Evolutionary conservation across 208 protist genomes (phyloP).

Genomic region (Tetramitus jugosus): DNA sequence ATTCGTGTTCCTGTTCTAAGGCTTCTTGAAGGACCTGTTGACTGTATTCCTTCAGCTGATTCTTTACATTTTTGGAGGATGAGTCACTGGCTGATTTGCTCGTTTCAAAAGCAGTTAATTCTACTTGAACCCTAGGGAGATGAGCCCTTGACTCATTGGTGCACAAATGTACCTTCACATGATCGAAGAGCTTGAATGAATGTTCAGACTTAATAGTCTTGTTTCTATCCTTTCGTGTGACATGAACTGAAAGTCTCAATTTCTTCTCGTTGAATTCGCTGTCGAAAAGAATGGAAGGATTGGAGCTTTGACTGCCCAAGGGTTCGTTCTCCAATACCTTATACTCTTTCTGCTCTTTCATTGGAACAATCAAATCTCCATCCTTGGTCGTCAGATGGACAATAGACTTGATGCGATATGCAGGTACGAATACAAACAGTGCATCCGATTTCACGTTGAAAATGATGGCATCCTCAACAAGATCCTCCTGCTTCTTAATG

Average conservation of each 20-base stretch:
- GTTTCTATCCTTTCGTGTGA: not conserved
- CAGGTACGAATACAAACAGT: not conserved
- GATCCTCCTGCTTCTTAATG: not conserved
- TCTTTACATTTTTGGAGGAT: too few relatives aligned
- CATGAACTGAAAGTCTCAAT: not conserved
- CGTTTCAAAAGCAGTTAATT: not conserved
- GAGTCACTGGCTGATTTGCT: too few relatives aligned
- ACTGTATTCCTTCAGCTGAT: too few relatives aligned
- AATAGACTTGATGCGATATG: not conserved
- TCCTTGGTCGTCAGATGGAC: not conserved
- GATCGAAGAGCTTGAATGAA: not conserved
- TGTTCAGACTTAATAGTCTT: too few relatives aligned
- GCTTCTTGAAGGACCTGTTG: too few relatives aligned
- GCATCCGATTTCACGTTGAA: not conserved
- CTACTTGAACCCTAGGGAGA: not conserved
- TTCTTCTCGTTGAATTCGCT: not conserved
- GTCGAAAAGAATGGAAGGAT: too few relatives aligned
- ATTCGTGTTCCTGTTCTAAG: too few relatives aligned
- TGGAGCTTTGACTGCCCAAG: too few relatives aligned
- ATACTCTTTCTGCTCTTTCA: not conserved
- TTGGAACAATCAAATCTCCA: conserved; percentile 5
- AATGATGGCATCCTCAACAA: conserved; percentile 1
- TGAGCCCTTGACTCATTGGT: not conserved
- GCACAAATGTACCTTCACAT: not conserved
- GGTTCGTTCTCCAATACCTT: not conserved